Percentiles rank a stretch among this genome's conserved stretches.
These are phyloP conservation scores for Neonectria punicea DNA, from an alignment of 2,329 filamentous ascomycete genomes.

Conservation along the genomic window DNA sequence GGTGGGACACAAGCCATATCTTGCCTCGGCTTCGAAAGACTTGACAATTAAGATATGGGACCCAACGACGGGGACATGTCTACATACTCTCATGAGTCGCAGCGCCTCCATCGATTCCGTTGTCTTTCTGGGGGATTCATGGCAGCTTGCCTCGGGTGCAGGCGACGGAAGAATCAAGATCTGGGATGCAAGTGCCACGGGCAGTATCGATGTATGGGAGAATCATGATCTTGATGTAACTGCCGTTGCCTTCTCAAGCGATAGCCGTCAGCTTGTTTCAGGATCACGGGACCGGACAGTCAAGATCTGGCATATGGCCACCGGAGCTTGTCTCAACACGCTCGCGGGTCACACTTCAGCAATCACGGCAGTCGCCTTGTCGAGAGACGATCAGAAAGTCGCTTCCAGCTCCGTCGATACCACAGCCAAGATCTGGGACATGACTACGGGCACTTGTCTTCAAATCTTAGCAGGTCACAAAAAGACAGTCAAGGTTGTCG, in stretches of 20 bases:
- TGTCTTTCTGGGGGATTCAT: neutral
- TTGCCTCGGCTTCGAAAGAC: neutral
- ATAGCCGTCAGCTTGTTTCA: neutral
- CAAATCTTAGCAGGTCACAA: neutral
- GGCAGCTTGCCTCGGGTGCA: neutral
- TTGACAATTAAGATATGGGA: neutral
- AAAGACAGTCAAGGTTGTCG: neutral
- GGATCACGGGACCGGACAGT: neutral
- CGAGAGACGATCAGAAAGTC: neutral
- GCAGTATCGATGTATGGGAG: neutral
- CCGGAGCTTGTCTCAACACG: neutral
- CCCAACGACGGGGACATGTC: neutral
- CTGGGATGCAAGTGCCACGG: neutral
- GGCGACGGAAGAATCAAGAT: neutral
- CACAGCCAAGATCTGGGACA: conserved; percentile 12
- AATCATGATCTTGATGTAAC: neutral
- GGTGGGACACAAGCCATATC: neutral
- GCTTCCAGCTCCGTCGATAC: conserved; percentile 2
- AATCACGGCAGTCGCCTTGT: neutral
- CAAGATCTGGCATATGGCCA: conserved; percentile 10
- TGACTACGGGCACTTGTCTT: neutral
- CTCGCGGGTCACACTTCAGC: neutral
- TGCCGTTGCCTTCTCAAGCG: conserved; percentile 18
- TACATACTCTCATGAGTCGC: neutral
- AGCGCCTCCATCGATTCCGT: conserved; percentile 6